phyloP scores from a whole-genome alignment of 2,329 filamentous ascomycete genomes.

The Volutella citrinella region DNA sequence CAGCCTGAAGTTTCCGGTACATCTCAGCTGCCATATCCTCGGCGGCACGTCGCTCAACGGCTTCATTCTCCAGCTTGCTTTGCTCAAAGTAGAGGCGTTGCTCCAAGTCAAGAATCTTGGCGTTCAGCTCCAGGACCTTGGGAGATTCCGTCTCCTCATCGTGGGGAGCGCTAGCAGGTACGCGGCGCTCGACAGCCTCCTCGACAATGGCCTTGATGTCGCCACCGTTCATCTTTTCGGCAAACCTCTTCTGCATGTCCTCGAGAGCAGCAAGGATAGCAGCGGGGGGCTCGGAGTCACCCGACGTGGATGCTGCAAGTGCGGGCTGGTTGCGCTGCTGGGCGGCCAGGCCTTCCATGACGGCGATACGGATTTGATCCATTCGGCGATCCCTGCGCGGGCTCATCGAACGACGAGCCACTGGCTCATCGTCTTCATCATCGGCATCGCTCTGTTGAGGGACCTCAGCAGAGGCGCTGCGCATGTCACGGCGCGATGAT shows the following conservation, averaged over 20 bases:
- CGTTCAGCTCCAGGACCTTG: conserved; percentile 57
- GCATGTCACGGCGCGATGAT: conserved; percentile 56
- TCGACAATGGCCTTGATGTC: conserved; percentile 63
- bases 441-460: conserved; percentile 90
- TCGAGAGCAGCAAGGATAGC: not conserved
- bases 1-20: conserved; percentile 51
- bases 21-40: conserved; percentile 54
- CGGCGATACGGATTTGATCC: conserved; percentile 74
- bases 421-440: conserved; percentile 79
- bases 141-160: conserved; percentile 50
- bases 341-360: conserved; percentile 69
- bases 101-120: conserved; percentile 59
- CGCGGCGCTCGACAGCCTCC: conserved; percentile 56
- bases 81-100: conserved; percentile 50
- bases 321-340: conserved; percentile 45
- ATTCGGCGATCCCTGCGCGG: conserved; percentile 74
- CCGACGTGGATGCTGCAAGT: conserved; percentile 21
- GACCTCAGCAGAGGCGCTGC: conserved; percentile 67
- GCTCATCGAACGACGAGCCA: conserved; percentile 67
- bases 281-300: not conserved
- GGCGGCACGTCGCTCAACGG: conserved; percentile 45
- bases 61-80: conserved; percentile 47
- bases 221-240: conserved; percentile 34
- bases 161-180: conserved; percentile 45
- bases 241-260: not conserved